A percentile compares a stretch with the other conserved stretches of the same genome.
Evolutionary conservation across 805 yeast genomes (phyloP).

Genomic region (Ogataea philodendri): DNA sequence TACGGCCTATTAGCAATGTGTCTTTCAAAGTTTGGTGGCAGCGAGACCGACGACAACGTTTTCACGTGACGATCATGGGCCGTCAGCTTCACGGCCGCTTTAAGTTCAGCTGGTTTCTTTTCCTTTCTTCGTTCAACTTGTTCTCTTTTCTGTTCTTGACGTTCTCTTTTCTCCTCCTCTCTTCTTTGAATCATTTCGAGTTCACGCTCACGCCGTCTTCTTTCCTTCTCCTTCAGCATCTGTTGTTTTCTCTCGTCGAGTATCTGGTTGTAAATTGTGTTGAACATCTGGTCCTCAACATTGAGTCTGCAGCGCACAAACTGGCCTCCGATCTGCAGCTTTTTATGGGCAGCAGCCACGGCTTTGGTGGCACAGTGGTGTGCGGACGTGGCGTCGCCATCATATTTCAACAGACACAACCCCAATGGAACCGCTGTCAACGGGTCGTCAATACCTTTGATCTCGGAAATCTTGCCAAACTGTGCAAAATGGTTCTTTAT

Average conservation of each 20-base stretch:
- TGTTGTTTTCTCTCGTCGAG: slow-evolving; percentile 38
- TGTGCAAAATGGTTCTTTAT: slow-evolving; percentile 53
- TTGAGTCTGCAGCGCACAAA: slow-evolving; percentile 54
- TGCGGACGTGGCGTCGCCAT: slow-evolving; percentile 52
- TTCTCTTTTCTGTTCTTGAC: slow-evolving; percentile 11
- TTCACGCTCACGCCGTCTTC: slow-evolving; percentile 28
- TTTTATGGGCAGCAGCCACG: slow-evolving; percentile 38
- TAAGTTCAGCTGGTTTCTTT: not conserved
- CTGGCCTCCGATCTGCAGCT: slow-evolving; percentile 50
- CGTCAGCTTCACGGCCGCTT: slow-evolving; percentile 18
- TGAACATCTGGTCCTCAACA: slow-evolving; percentile 38
- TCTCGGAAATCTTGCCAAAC: slow-evolving; percentile 62
- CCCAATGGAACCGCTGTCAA: slow-evolving; percentile 78
- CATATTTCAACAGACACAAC: slow-evolving; percentile 60
- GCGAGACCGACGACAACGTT: slow-evolving; percentile 24
- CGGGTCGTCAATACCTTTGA: slow-evolving; percentile 65
- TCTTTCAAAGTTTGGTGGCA: slow-evolving; percentile 49
- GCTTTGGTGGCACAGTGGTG: slow-evolving; percentile 47
- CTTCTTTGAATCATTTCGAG: slow-evolving; percentile 12
- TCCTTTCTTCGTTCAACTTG: slow-evolving; percentile 7
- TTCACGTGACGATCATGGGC: slow-evolving; percentile 35
- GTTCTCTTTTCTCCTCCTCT: slow-evolving; percentile 15
- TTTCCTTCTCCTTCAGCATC: slow-evolving; percentile 31
- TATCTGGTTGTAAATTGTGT: slow-evolving; percentile 31
- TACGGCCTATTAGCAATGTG: slow-evolving; percentile 58